These are phyloP conservation scores for Boletus subparvulus DNA, from an alignment of 768 basidiomycete genomes.

Conservation along the genomic window DNA sequence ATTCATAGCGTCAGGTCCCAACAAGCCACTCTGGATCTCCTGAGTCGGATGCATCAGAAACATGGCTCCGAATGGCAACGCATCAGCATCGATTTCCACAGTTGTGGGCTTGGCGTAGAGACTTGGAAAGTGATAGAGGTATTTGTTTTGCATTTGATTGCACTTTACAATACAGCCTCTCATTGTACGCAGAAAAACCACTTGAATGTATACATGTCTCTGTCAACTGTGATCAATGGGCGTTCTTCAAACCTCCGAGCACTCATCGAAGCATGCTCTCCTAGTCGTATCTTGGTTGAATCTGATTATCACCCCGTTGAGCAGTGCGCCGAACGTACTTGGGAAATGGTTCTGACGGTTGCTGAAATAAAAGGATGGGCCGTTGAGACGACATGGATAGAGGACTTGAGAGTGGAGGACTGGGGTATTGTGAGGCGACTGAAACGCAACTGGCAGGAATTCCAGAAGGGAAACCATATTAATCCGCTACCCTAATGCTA, in stretches of 20 bases:
- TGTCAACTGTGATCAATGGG: constrained; percentile 83
- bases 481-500: background rate
- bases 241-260: constrained; percentile 61
- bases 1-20: constrained; percentile 85
- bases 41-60: constrained; percentile 57
- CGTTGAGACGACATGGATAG: constrained; percentile 60
- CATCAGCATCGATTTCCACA: constrained; percentile 88
- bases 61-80: constrained; percentile 56
- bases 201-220: constrained; percentile 79
- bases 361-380: constrained; percentile 78
- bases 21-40: constrained; percentile 62
- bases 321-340: constrained; percentile 57
- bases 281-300: constrained; percentile 77
- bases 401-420: constrained; percentile 31
- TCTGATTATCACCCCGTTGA: constrained; percentile 79
- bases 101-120: constrained; percentile 80
- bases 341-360: constrained; percentile 73
- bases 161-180: constrained; percentile 3
- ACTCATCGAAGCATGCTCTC: constrained; percentile 63
- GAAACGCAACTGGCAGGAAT: constrained; percentile 69
- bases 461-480: constrained; percentile 50
- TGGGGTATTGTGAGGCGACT: constrained; percentile 70
- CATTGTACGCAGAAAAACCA: constrained; percentile 54
- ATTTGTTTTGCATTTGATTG: constrained; percentile 13
- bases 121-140: constrained; percentile 77